Evolutionary conservation across 805 yeast genomes (phyloP).

Genomic region (Scheffersomyces stipitis): DNA sequence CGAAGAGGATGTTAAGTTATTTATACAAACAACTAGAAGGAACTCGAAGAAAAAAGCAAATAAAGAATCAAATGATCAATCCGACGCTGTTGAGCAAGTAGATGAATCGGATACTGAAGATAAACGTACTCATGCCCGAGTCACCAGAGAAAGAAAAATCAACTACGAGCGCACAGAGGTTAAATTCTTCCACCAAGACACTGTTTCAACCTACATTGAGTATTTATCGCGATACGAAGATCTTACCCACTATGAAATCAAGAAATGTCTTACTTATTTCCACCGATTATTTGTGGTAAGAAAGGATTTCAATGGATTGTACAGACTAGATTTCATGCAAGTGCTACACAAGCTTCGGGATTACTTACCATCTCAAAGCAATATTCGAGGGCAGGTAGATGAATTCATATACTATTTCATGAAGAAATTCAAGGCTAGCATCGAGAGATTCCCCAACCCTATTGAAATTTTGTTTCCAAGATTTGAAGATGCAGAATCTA

Average conservation of each 20-base stretch:
- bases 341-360: constrained; percentile 49
- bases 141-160: constrained; percentile 47
- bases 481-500: constrained; percentile 43
- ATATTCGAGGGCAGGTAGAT: constrained; percentile 58
- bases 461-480: constrained; percentile 70
- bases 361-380: constrained; percentile 46
- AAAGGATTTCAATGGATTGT: constrained; percentile 58
- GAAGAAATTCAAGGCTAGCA: constrained; percentile 51
- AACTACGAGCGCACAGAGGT: constrained; percentile 42
- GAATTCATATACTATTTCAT: constrained; percentile 66
- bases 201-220: constrained; percentile 65
- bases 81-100: constrained; percentile 22
- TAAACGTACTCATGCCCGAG: constrained; percentile 32
- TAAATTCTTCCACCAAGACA: constrained; percentile 54
- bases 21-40: constrained; percentile 46
- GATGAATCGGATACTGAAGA: constrained; percentile 27
- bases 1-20: constrained; percentile 51
- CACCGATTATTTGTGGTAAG: constrained; percentile 64
- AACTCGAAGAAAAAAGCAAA: constrained; percentile 25
- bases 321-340: constrained; percentile 72
- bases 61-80: constrained; percentile 25
- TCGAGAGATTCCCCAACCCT: constrained; percentile 52
- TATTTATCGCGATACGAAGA: constrained; percentile 63
- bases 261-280: constrained; percentile 65
- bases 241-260: constrained; percentile 57